Evolutionary conservation across 495 filamentous ascomycete genomes (phyloP).

Genomic region (Hapsidospora chrysogenum): DNA sequence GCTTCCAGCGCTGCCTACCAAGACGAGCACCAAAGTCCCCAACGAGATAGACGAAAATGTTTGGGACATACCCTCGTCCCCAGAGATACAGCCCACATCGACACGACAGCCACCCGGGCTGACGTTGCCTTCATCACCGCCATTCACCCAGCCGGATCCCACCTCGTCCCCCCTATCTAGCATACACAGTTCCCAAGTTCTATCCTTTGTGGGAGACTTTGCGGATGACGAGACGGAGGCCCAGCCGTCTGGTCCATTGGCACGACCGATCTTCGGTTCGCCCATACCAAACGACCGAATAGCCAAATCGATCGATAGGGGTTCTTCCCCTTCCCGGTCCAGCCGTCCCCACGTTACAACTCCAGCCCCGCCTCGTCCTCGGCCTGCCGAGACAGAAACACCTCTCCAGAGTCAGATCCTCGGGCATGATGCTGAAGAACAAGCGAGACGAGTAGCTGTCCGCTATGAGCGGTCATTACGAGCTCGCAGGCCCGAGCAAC

Average conservation of each 20-base stretch:
- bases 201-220: no score
- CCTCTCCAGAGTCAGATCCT: not conserved
- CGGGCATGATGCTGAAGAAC: slow-evolving; percentile 6
- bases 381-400: not conserved
- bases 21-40: no score
- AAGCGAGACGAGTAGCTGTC: slow-evolving; percentile 6
- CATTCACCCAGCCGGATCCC: not conserved
- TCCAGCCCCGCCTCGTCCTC: no score
- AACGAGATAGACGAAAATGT: no score
- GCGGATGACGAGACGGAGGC: no score
- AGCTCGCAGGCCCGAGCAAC: slow-evolving; percentile 56
- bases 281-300: not conserved
- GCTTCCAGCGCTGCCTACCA: no score
- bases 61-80: slow-evolving; percentile 3
- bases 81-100: not conserved
- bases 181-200: no score
- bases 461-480: slow-evolving; percentile 33
- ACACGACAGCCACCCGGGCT: not conserved
- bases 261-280: no score
- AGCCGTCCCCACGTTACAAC: no score
- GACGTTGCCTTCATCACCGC: slow-evolving; percentile 5
- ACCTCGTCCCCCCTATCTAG: not conserved
- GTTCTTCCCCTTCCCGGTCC: no score
- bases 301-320: no score
- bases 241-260: no score